Evolutionary conservation across 2,329 filamentous ascomycete genomes (phyloP).

Genomic region (Arthrobotrys iridis): DNA sequence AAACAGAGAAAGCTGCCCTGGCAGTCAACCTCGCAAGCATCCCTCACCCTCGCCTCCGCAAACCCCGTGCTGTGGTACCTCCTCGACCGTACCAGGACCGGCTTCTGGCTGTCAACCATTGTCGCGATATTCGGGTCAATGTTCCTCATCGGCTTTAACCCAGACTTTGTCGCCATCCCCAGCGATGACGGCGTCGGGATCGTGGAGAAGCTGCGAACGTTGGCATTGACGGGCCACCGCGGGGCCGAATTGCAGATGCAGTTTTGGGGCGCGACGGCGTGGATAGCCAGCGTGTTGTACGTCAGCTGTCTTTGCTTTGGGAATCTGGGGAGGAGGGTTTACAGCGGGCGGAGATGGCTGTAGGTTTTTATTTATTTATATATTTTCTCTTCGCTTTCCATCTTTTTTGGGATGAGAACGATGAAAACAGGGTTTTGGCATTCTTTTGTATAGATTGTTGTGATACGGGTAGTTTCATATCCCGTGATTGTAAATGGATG

Average conservation of each 20-base stretch:
- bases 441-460: too few relatives aligned
- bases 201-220: constrained; percentile 58
- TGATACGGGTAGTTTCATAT: too few relatives aligned
- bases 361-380: too few relatives aligned
- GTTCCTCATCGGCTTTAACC: constrained; percentile 77
- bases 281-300: constrained; percentile 92
- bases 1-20: constrained; percentile 84
- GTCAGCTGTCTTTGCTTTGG: constrained; percentile 96
- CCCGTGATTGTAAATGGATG: too few relatives aligned
- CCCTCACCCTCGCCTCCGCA: constrained; percentile 84
- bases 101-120: constrained; percentile 79
- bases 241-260: constrained; percentile 71
- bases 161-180: constrained; percentile 79
- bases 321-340: constrained; percentile 85
- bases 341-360: constrained; percentile 6
- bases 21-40: constrained; percentile 94
- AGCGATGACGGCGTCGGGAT: constrained; percentile 59
- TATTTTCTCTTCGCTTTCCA: too few relatives aligned
- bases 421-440: not conserved
- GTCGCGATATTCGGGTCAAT: constrained; percentile 80
- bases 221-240: constrained; percentile 55
- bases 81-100: constrained; percentile 86
- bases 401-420: not conserved
- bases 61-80: constrained; percentile 97
- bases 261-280: constrained; percentile 77